phyloP scores from a whole-genome alignment of 2,329 filamentous ascomycete species.

The Microcera coccophila region DNA sequence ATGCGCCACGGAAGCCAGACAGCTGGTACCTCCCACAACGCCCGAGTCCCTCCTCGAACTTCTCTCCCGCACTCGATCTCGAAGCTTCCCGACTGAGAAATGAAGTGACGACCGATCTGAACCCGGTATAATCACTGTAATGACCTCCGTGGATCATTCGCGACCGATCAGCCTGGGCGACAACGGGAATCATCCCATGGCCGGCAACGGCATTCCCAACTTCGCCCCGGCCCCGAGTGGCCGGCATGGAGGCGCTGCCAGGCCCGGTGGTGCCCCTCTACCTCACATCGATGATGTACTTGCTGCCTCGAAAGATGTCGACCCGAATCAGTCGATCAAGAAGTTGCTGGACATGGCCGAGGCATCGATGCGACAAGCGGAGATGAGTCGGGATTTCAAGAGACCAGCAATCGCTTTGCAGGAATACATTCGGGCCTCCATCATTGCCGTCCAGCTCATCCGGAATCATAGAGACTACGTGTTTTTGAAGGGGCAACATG shows the following conservation, averaged over 20 bases:
- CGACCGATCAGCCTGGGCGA: slow-evolving; percentile 25
- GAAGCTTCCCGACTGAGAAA: slow-evolving; percentile 7
- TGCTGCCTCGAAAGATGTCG: slow-evolving; percentile 43
- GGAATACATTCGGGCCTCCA: slow-evolving; percentile 78
- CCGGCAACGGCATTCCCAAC: slow-evolving; percentile 29
- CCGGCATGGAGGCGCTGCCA: slow-evolving; percentile 25
- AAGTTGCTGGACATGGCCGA: slow-evolving; percentile 53
- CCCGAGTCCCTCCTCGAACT: slow-evolving; percentile 4
- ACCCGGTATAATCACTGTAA: slow-evolving; percentile 11
- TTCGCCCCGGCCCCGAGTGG: slow-evolving; percentile 28
- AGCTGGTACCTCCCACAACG: slow-evolving; percentile 10
- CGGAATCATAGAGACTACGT: slow-evolving; percentile 73
- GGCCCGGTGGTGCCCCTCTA: slow-evolving; percentile 34
- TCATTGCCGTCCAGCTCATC: slow-evolving; percentile 73
- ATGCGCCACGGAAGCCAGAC: no score
- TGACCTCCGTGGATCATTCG: slow-evolving; percentile 26
- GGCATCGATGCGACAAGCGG: slow-evolving; percentile 54
- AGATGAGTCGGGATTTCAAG: slow-evolving; percentile 58
- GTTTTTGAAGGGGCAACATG: slow-evolving; percentile 54
- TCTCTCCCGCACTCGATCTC: neutral
- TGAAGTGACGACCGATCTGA: slow-evolving; percentile 10
- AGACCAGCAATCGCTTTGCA: slow-evolving; percentile 72
- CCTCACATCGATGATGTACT: slow-evolving; percentile 54
- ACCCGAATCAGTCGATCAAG: slow-evolving; percentile 48
- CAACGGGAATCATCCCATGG: slow-evolving; percentile 29